A percentile compares a stretch with the other conserved stretches of the same genome.
Evolutionary conservation across 2,329 filamentous ascomycete genomes (phyloP).

Genomic region (Penicillium brasilianum): DNA sequence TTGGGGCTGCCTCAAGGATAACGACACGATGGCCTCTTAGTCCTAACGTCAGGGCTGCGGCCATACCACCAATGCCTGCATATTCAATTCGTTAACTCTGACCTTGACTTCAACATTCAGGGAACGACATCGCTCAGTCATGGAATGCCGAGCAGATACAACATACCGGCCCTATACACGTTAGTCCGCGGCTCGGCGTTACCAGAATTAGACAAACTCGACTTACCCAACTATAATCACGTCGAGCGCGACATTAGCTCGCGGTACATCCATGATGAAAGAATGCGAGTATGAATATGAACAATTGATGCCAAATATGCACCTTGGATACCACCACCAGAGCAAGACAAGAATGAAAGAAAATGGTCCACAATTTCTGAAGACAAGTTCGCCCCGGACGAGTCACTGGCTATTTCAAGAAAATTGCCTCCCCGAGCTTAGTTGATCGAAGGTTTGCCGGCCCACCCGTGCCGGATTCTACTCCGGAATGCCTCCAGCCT

Average conservation of each 20-base stretch:
- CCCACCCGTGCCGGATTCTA: conserved; percentile 22
- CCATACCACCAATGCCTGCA: conserved; percentile 44
- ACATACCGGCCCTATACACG: conserved; percentile 37
- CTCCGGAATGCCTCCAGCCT: conserved; percentile 1
- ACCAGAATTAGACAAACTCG: neutral
- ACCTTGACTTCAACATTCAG: too few relatives aligned
- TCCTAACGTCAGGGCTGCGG: conserved; percentile 42
- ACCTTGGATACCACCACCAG: too few relatives aligned
- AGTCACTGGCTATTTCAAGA: conserved; percentile 20
- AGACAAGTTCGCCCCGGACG: neutral
- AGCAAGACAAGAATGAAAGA: neutral
- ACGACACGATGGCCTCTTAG: conserved; percentile 40
- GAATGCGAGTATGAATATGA: neutral
- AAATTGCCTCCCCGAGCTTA: conserved; percentile 17
- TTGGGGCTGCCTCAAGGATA: conserved; percentile 41
- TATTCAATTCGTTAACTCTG: conserved; percentile 4
- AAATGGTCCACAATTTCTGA: neutral
- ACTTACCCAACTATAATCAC: conserved; percentile 44
- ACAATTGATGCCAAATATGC: neutral
- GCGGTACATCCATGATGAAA: conserved; percentile 27
- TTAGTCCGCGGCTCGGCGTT: conserved; percentile 13
- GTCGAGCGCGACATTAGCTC: conserved; percentile 37
- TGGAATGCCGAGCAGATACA: neutral
- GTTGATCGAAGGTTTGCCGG: conserved; percentile 20
- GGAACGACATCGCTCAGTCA: neutral